These are phyloP conservation scores for Fabrea salina DNA, from an alignment of 169 alveolate genomes.

Conservation along the genomic window DNA sequence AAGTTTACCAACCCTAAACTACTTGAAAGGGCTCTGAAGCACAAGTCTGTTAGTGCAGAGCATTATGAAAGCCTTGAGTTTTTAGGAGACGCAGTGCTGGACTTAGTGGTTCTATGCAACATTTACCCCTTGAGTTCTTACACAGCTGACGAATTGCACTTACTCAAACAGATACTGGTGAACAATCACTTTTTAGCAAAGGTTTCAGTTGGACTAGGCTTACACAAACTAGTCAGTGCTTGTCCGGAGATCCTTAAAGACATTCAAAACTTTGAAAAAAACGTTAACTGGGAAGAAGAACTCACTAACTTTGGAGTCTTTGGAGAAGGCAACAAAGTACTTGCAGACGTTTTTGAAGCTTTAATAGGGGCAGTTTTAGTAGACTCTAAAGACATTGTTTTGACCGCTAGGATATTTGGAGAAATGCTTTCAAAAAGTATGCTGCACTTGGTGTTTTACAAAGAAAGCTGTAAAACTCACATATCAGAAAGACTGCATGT, in stretches of 20 bases:
- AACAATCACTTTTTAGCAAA: not conserved
- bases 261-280: not conserved
- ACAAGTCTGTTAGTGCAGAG: not conserved
- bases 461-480: not conserved
- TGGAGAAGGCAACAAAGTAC: not conserved
- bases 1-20: not conserved
- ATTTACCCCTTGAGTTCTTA: not conserved
- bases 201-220: not conserved
- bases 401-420: not conserved
- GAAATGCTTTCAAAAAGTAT: not conserved
- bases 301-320: not conserved
- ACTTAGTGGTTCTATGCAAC: not conserved
- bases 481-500: not conserved
- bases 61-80: constrained; percentile 20
- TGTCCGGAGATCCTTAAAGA: not conserved
- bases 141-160: not conserved
- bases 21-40: not conserved
- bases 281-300: not conserved
- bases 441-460: not conserved
- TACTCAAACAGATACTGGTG: not conserved
- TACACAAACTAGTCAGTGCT: not conserved
- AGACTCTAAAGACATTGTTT: not conserved
- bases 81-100: constrained; percentile 13
- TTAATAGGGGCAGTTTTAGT: constrained; percentile 14
- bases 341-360: constrained; percentile 8